These are phyloP conservation scores for Nicotiana otophora DNA, from an alignment of 257 asterid species.

Conservation along the genomic window DNA sequence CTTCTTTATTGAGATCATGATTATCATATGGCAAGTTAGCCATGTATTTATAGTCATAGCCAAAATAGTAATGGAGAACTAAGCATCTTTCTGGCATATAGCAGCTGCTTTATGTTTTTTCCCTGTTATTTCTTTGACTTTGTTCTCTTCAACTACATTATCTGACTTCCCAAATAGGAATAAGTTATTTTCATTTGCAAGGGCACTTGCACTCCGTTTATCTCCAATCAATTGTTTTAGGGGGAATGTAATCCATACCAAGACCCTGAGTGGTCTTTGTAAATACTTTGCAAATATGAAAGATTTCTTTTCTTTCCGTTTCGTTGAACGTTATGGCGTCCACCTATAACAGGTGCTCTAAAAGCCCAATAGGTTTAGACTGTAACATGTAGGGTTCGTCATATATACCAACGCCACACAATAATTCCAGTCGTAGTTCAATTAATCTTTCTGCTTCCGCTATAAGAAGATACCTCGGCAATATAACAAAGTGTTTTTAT, in stretches of 20 bases:
- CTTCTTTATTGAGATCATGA: neutral
- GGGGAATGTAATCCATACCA: neutral
- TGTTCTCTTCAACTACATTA: neutral
- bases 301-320: no score
- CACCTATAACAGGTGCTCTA: no score
- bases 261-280: no score
- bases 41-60: slow-evolving; percentile 2
- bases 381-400: no score
- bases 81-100: neutral
- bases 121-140: neutral
- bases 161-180: neutral
- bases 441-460: no score
- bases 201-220: neutral
- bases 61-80: neutral
- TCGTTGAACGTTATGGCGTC: neutral
- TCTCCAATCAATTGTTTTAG: neutral
- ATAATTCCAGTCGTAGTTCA: no score
- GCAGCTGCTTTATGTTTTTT: neutral
- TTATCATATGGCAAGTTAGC: neutral
- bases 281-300: no score
- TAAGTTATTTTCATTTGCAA: neutral
- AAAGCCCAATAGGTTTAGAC: no score
- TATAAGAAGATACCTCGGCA: no score
- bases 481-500: no score
- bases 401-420: no score